Evolutionary conservation across 1,139 yeast species (phyloP), one percentile per base, ranked within the genome.

Genomic region (Saccharomycopsis crataegensis): DNA sequence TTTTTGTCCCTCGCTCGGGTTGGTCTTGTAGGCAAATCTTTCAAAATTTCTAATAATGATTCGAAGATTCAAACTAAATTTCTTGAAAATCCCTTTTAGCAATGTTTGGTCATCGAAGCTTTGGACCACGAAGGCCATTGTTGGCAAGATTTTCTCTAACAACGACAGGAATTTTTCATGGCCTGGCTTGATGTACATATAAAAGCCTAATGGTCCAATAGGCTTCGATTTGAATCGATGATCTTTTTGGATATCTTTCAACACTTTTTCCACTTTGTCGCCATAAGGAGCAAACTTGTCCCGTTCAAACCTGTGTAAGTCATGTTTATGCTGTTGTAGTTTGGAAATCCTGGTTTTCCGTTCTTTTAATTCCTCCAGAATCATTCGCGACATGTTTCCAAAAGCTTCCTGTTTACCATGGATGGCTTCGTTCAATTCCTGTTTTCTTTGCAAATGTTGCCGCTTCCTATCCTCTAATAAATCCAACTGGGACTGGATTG

Each of bases 191-290:
- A 93, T 71, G 8, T 77, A 73, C 2, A 90, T 73, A 57, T 71
- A 71, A 8, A 74, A 62, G 0, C 97, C 98, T 1, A 91, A 57
- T 0, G 99, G 99, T 0, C 99, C 99, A n/a, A 86, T 66, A 0
- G 96, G 96, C 32, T 61, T 63, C 1, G 65, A 60, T 28, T 71
- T 73, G 75, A 86, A 70, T 52, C 63, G 6, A 11, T 28, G n/a
- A 7, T 38, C 42, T 16, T 42, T 4, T 11, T 42, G 12, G n/a
- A 42, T 42, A 14, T 11, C 44, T 9, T 42, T 42, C 16, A 42
- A 16, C 11, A 14, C 44, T 16, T 14, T 42, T 11, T 22, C 16
- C 44, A 42, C 12, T 12, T 42, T 16, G 16, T 42, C 28, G 4
- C 34, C 47, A 28, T 17, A 44, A 44, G 47, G 36, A 16, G 36